phyloP scores from a whole-genome alignment of 2,329 filamentous ascomycete species.

The Leptographium flavum region DNA sequence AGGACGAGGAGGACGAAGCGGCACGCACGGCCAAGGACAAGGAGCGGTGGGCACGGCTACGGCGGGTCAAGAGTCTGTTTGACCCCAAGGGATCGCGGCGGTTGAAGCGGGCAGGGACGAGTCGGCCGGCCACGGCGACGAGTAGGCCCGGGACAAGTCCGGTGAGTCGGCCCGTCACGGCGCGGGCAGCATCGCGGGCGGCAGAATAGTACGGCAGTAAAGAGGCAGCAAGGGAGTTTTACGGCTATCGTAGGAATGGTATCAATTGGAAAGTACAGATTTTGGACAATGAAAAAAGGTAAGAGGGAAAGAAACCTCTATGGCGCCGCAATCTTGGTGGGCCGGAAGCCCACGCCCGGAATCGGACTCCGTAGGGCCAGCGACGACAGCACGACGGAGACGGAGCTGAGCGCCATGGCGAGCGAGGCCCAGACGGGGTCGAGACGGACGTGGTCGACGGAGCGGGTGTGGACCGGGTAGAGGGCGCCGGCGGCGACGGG shows the following conservation, averaged over 20 bases:
- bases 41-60: constrained; percentile 57
- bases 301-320: too few species aligned
- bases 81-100: constrained; percentile 41
- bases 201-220: too few species aligned
- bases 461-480: constrained; percentile 38
- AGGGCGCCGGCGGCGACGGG: constrained; percentile 71
- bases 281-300: too few species aligned
- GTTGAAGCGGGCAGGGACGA: constrained; percentile 16
- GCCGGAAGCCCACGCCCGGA: constrained; percentile 29
- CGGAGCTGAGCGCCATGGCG: constrained; percentile 85
- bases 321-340: too few species aligned
- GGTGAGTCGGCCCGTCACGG: not conserved
- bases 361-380: constrained; percentile 47
- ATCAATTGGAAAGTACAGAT: too few species aligned
- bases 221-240: not conserved
- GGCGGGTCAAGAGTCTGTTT: constrained; percentile 57
- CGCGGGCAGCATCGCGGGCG: not conserved
- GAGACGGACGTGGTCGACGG: constrained; percentile 43
- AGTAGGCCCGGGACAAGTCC: not conserved
- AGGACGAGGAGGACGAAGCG: constrained; percentile 32
- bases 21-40: constrained; percentile 47
- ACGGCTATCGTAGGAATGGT: too few species aligned
- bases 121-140: not conserved
- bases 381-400: constrained; percentile 78
- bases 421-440: constrained; percentile 78